Evolutionary conservation across 176 grass and related monocot genomes (phyloP), one percentile per base, ranked within the genome.

Genomic region (Eragrostis nindensis): DNA sequence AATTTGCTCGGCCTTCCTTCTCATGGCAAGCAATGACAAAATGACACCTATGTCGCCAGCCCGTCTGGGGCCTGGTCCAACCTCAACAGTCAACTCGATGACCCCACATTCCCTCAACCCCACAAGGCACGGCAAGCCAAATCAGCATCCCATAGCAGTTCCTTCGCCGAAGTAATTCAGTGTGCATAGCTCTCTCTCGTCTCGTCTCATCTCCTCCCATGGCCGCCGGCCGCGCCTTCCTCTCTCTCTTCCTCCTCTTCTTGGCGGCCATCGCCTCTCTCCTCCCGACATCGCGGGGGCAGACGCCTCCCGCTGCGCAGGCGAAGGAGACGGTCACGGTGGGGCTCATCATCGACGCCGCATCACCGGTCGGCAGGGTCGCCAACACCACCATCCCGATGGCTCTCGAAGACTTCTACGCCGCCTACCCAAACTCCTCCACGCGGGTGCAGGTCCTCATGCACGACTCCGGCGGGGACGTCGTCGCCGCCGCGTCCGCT

Each of bases 391-490:
- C 73, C 44, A 78, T 89, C 47, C 71, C 71, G 22, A 87, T 94
- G 89, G 92, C 92, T 70, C 62, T 89, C 54, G 86, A 78, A 4
- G 92, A 94, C 57, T 94, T 87, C 76, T 92, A 92, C 68, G 76
- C 66, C 38, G 76, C 75, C 76, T 32, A 78, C 68, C 86, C 80
- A 8, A 49, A 81, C 19, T 84, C 86, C 76, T 52, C 80, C 39
- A 10, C 38, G 18, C 80, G 80, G 10, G 76, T 94, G 29, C 57
- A 18, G 4, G 3, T 92, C 62, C 14, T 75, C 6, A 53, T 3
- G 10, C 86, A 77, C 30, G 74, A 92, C 66, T 82, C 89, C 81
- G 7, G 39, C 66, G 80, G 86, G 11, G 89, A 92, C 81, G 74
- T 89, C 83, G 75, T 94, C 82, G 45, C 86, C 65, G 91, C 91